A percentile compares a stretch with the other conserved stretches of the same genome.
Evolutionary conservation across 2,329 filamentous ascomycete genomes (phyloP).

Genomic region (Cryphonectria parasitica): DNA sequence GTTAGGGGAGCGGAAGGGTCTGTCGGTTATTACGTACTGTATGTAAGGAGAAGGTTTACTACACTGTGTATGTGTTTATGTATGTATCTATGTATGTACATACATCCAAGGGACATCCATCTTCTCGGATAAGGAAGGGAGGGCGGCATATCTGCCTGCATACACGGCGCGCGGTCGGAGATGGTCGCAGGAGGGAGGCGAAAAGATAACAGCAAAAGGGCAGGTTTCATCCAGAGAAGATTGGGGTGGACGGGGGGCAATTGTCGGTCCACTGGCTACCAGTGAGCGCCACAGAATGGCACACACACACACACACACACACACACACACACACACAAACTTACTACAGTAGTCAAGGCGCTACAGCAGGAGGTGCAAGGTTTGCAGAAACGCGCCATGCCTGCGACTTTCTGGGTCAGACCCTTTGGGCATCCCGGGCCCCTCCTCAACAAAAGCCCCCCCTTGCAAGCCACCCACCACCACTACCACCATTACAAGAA

Average conservation of each 20-base stretch:
- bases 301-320: background rate
- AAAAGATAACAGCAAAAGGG: slow-evolving; percentile 23
- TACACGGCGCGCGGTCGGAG: background rate
- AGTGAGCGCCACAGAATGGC: background rate
- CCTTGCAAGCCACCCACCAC: too few species aligned
- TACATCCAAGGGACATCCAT: background rate
- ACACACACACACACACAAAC: too few species aligned
- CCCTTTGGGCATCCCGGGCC: background rate
- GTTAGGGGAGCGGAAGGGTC: background rate
- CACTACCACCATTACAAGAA: too few species aligned
- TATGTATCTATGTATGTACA: background rate
- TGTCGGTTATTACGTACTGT: background rate
- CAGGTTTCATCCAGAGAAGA: background rate
- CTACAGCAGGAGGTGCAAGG: slow-evolving; percentile 28
- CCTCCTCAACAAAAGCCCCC: background rate
- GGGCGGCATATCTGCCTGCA: slow-evolving; percentile 11
- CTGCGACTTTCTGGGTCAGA: background rate
- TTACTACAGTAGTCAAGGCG: background rate
- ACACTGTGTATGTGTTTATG: too few species aligned
- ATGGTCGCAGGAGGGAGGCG: slow-evolving; percentile 1
- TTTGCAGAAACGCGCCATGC: slow-evolving; percentile 16
- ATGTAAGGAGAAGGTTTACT: background rate
- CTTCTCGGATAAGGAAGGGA: background rate
- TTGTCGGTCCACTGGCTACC: slow-evolving; percentile 5
- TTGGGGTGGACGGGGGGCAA: background rate